Evolutionary conservation across 495 filamentous ascomycete genomes (phyloP), one percentile per base, ranked within the genome.

Genomic region (Trypethelium eluteriae): DNA sequence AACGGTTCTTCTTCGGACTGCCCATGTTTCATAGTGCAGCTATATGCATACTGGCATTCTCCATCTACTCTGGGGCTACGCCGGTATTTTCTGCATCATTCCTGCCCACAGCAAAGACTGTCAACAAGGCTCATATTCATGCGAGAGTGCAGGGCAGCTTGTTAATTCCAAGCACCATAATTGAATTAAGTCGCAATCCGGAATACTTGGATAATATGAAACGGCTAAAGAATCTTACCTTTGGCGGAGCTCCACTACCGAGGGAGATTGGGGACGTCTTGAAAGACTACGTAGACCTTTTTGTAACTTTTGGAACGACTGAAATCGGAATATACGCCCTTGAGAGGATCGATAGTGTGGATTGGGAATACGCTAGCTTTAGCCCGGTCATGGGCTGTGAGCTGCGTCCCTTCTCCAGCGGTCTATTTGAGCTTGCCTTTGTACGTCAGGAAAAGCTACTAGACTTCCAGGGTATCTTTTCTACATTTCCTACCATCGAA

Each of bases 101-200:
- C 32, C 32, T 36, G 32, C 53, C 53, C 7, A 1, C 53, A 10
- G 53, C 32, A 7, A 4, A 59, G 7, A 32, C 7, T 10, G 53
- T 36, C 53, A 59, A 59, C 53, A 59, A 59, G 36, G 53, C 53
- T 10, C 53, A 59, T 36, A 9, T 59, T 59, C 7, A 59, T 36
- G 32, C 25, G 32, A 36, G 18, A 34, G 18, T 34, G 7, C 25
- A 11, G 18, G 53, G 25, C 6, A 59, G 53, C 53, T 36, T 59
- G 25, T 0, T 36, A 10, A 32, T 59, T 32, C 53, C 53, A 7
- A 59, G 18, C 7, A 32, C 36, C 14, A 18, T 59, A 10, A 32
- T 59, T 32, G 53, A 59, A 10, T 4, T 36, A n/a, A 35, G 5
- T 36, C n/a, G 32, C 3, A 59, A 59, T 59, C 25, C 53, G 18